These are phyloP conservation scores for Trametes hirsuta DNA, from an alignment of 1,284 basidiomycete genomes.

Conservation along the genomic window DNA sequence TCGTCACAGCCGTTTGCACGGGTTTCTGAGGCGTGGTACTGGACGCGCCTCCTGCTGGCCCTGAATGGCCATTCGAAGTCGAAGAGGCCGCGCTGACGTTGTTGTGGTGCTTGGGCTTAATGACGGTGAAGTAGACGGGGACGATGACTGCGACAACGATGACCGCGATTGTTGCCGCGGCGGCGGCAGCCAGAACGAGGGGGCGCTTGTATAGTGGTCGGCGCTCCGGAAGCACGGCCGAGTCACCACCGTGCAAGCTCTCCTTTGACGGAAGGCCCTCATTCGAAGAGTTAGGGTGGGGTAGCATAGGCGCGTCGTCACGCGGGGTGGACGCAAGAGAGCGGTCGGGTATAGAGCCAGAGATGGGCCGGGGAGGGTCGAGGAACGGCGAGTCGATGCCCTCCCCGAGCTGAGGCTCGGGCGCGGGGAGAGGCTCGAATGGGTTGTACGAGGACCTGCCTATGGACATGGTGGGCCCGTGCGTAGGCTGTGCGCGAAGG, in stretches of 20 bases:
- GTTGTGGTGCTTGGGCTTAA: slow-evolving; percentile 38
- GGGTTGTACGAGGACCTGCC: slow-evolving; percentile 11
- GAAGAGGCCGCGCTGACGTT: slow-evolving; percentile 17
- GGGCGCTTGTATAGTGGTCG: slow-evolving; percentile 28
- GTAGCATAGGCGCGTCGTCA: slow-evolving; percentile 7
- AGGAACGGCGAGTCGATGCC: slow-evolving; percentile 3
- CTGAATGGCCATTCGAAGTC: slow-evolving; percentile 4
- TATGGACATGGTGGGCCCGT: not conserved
- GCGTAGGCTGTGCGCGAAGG: not conserved
- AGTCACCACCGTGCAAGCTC: not conserved
- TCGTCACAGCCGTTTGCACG: slow-evolving; percentile 21
- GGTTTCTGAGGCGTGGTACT: slow-evolving; percentile 17
- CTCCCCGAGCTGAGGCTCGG: not conserved
- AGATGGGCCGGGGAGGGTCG: slow-evolving; percentile 7
- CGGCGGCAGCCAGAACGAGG: slow-evolving; percentile 26
- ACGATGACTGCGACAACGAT: slow-evolving; percentile 38
- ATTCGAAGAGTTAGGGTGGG: slow-evolving; percentile 1
- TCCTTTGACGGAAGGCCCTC: slow-evolving; percentile 6
- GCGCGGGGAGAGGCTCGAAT: slow-evolving; percentile 6
- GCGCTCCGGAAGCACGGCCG: not conserved
- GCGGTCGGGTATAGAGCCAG: slow-evolving; percentile 13
- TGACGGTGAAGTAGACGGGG: slow-evolving; percentile 45
- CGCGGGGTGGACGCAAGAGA: slow-evolving; percentile 9
- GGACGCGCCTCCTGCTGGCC: slow-evolving; percentile 12
- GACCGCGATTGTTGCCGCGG: slow-evolving; percentile 10